Conservation (phyloP, 345 rosid species). For the Salix brachista region DNA sequence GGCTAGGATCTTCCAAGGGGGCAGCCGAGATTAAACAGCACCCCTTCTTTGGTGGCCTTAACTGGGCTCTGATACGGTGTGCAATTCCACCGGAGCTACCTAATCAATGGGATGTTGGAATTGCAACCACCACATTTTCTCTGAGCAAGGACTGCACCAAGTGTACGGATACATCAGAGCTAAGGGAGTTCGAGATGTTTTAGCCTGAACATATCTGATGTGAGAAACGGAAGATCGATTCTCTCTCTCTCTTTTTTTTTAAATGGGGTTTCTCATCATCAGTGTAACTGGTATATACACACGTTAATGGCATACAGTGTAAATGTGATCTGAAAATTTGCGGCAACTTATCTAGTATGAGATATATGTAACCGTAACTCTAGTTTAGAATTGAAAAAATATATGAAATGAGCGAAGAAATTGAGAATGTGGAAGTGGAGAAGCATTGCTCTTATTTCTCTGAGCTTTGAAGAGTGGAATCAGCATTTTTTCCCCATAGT, state of each 20-base stretch:
- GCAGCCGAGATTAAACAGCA: constrained; percentile 79
- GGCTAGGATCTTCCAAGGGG: constrained; percentile 62
- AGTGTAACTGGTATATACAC: constrained; percentile 3
- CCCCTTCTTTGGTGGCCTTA: constrained; percentile 68
- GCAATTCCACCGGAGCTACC: constrained; percentile 69
- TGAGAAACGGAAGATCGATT: constrained; percentile 10
- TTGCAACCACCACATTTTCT: constrained; percentile 5
- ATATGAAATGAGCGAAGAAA: neutral
- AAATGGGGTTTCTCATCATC: constrained; percentile 7
- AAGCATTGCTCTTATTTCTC: neutral
- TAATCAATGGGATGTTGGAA: constrained; percentile 22
- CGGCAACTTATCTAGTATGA: constrained; percentile 4
- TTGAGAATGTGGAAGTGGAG: neutral
- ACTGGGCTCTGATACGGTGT: constrained; percentile 77
- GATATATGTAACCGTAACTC: constrained; percentile 6
- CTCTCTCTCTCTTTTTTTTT: neutral
- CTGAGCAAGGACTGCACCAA: constrained; percentile 29
- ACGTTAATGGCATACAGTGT: constrained; percentile 20
- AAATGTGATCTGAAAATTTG: constrained; percentile 26
- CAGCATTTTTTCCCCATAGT: neutral
- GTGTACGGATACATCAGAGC: constrained; percentile 33
- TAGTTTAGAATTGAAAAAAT: constrained; percentile 13
- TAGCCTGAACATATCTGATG: constrained; percentile 16
- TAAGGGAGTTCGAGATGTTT: constrained; percentile 54
- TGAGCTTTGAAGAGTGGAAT: neutral